Conservation (phyloP, 768 basidiomycete species). For the Macrolepiota dolichaula region DNA sequence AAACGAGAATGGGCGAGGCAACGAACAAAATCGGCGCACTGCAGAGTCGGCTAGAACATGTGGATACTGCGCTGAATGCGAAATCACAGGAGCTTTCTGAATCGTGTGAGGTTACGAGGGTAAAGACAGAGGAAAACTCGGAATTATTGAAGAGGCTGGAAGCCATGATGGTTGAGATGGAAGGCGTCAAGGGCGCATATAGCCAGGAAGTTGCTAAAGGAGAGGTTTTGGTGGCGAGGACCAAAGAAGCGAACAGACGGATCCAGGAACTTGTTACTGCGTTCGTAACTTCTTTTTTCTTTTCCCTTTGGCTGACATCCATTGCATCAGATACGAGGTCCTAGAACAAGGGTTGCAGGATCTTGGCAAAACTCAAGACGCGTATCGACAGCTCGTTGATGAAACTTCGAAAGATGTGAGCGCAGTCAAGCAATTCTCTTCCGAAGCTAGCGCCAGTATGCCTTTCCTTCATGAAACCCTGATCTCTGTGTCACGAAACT, state of each 20-base stretch:
- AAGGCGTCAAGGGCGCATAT: not conserved
- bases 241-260: not conserved
- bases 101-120: not conserved
- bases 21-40: not conserved
- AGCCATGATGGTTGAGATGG: not conserved
- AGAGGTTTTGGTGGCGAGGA: not conserved
- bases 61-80: not conserved
- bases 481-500: not conserved
- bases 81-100: not conserved
- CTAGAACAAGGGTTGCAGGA: not conserved
- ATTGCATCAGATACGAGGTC: not conserved
- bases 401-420: not conserved
- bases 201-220: conserved; percentile 3
- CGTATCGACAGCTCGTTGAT: not conserved
- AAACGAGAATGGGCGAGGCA: not conserved
- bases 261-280: not conserved
- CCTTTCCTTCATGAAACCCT: too few relatives aligned
- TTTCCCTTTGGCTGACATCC: not conserved
- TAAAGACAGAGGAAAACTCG: conserved; percentile 1
- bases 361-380: not conserved
- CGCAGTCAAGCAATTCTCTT: not conserved
- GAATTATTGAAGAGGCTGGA: not conserved
- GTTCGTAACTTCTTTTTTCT: not conserved
- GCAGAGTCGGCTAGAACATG: not conserved
- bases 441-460: not conserved